A percentile compares a stretch with the other conserved stretches of the same genome.
Evolutionary conservation across 2,329 filamentous ascomycete genomes (phyloP).

Genomic region (Harringtonia aguacate): DNA sequence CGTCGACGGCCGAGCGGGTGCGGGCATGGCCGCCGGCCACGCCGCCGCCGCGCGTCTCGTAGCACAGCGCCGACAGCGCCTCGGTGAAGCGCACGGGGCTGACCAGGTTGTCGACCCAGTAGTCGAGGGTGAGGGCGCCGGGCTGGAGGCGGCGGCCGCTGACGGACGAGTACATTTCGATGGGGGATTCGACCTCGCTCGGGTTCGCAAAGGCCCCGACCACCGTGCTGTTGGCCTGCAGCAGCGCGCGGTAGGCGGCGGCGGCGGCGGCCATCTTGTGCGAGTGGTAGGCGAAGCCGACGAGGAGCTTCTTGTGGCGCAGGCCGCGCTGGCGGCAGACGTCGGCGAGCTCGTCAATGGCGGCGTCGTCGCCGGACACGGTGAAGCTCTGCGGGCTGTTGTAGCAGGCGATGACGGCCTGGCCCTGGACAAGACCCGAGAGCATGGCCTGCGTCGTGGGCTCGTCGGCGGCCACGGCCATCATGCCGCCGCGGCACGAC

Average conservation of each 20-base stretch:
- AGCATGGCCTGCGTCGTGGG: conserved; percentile 22
- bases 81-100: conserved; percentile 17
- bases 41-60: conserved; percentile 3
- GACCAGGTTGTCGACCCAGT: conserved; percentile 18
- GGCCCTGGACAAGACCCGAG: conserved; percentile 13
- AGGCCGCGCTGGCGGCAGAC: conserved; percentile 6
- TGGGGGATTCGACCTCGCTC: neutral
- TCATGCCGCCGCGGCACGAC: conserved; percentile 29
- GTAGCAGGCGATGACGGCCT: conserved; percentile 18
- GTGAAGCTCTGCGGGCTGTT: conserved; percentile 27
- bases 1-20: conserved; percentile 9
- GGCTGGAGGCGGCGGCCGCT: conserved; percentile 9
- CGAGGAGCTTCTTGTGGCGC: conserved; percentile 17
- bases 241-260: conserved; percentile 12
- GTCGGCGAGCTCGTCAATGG: conserved; percentile 7
- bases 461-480: conserved; percentile 28
- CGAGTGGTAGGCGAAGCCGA: conserved; percentile 24
- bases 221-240: conserved; percentile 10
- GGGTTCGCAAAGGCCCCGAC: neutral
- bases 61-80: conserved; percentile 13
- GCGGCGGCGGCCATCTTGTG: conserved; percentile 16
- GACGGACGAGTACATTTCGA: conserved; percentile 16
- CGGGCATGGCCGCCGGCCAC: neutral
- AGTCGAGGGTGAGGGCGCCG: conserved; percentile 12
- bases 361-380: conserved; percentile 17